Conservation (phyloP, 305 asterid genomes). For the Rubia peregrina region DNA sequence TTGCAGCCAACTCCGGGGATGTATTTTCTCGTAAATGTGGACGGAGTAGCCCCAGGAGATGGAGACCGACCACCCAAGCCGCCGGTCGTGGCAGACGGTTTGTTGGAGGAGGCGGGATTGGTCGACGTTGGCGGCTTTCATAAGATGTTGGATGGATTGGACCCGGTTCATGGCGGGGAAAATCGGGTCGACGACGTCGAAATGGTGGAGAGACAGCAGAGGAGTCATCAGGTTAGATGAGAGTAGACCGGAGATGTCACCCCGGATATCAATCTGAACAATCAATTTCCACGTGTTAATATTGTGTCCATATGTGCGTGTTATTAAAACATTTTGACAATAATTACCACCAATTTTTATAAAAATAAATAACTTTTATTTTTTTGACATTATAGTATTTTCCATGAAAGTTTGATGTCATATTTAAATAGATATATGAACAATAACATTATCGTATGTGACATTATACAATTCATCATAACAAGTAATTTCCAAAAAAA, state of each 20-base stretch:
- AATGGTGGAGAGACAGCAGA: constrained; percentile 36
- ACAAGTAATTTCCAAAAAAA: too few relatives aligned
- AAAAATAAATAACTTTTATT: too few relatives aligned
- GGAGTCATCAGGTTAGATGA: constrained; percentile 31
- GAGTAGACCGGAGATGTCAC: constrained; percentile 30
- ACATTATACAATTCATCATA: too few relatives aligned
- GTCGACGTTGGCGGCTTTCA: constrained; percentile 38
- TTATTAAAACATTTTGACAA: too few relatives aligned
- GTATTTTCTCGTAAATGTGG: constrained; percentile 32
- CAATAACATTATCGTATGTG: too few relatives aligned
- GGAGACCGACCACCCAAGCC: constrained; percentile 37
- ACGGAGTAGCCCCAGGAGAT: constrained; percentile 50
- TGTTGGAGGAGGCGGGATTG: constrained; percentile 44
- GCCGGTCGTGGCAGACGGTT: constrained; percentile 35
- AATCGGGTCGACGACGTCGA: constrained; percentile 35
- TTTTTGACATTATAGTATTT: too few relatives aligned
- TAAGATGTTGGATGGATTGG: constrained; percentile 26
- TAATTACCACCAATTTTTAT: too few relatives aligned
- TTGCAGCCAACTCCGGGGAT: constrained; percentile 37
- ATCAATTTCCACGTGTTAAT: background rate
- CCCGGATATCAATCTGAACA: constrained; percentile 34
- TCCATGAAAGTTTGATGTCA: too few relatives aligned
- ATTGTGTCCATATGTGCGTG: background rate
- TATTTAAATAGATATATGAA: too few relatives aligned
- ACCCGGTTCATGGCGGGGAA: constrained; percentile 30